A percentile compares a stretch with the other conserved stretches of the same genome.
These are phyloP conservation scores for Elsinoe australis DNA, from an alignment of 2,329 filamentous ascomycete species.

Conservation along the genomic window DNA sequence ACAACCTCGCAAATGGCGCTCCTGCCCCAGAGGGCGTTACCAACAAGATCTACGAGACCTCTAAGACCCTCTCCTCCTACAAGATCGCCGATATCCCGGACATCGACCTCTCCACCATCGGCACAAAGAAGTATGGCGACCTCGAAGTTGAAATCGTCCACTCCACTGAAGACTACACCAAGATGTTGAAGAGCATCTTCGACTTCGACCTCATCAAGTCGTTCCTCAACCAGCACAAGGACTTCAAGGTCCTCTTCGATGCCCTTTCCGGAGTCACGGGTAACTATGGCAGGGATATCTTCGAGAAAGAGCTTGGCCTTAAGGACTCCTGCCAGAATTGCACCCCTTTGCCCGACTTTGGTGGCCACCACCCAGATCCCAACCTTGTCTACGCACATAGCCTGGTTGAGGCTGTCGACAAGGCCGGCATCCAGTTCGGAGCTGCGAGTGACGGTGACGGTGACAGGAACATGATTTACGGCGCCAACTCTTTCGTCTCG, in stretches of 20 bases:
- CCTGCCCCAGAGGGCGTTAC: slow-evolving; percentile 93
- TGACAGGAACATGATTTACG: slow-evolving; percentile 99
- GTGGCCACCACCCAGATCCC: slow-evolving; percentile 92
- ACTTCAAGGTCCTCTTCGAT: slow-evolving; percentile 97
- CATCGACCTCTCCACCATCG: slow-evolving; percentile 74
- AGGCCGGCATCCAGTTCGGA: slow-evolving; percentile 86
- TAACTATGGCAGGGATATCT: slow-evolving; percentile 89
- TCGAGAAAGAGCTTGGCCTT: slow-evolving; percentile 85
- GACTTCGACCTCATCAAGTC: slow-evolving; percentile 93
- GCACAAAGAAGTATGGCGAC: slow-evolving; percentile 71
- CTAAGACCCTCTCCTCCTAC: slow-evolving; percentile 84
- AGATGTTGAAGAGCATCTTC: slow-evolving; percentile 97
- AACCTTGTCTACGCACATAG: slow-evolving; percentile 96
- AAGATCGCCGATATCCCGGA: slow-evolving; percentile 84
- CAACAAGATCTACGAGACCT: slow-evolving; percentile 92
- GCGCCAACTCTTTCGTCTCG: slow-evolving; percentile 90
- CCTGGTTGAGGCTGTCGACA: slow-evolving; percentile 87
- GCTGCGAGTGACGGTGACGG: slow-evolving; percentile 95
- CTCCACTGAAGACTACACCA: slow-evolving; percentile 82
- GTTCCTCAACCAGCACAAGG: slow-evolving; percentile 76
- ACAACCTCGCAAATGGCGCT: slow-evolving; percentile 94
- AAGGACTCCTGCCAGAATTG: slow-evolving; percentile 83
- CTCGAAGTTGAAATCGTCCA: slow-evolving; percentile 95
- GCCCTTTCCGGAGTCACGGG: slow-evolving; percentile 91
- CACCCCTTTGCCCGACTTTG: slow-evolving; percentile 85